Conservation (phyloP, 441 rosid species). For the Populus hybrid region DNA sequence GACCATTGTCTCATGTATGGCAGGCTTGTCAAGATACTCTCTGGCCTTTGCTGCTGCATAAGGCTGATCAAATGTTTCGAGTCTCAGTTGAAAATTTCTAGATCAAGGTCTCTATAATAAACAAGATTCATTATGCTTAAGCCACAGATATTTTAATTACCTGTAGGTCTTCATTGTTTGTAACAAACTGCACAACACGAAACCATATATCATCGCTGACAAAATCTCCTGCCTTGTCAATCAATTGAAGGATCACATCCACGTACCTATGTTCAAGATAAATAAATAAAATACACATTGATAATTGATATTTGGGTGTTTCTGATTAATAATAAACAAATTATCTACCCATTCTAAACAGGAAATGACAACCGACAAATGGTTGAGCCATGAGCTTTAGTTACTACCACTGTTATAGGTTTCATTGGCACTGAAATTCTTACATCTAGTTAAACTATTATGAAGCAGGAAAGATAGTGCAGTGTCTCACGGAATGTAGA, state of each 20-base stretch:
- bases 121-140: conserved; percentile 12
- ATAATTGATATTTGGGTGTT: background rate
- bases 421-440: background rate
- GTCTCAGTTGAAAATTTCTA: conserved; percentile 27
- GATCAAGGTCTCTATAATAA: conserved; percentile 16
- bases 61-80: conserved; percentile 52
- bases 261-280: conserved; percentile 72
- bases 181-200: conserved; percentile 98
- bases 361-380: background rate
- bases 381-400: background rate
- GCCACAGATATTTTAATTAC: conserved; percentile 39
- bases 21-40: conserved; percentile 93
- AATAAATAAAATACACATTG: background rate
- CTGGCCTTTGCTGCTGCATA: conserved; percentile 94
- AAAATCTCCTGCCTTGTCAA: conserved; percentile 99
- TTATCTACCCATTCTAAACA: background rate
- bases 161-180: conserved; percentile 98
- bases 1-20: conserved; percentile 97
- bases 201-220: conserved; percentile 99
- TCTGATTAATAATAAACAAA: background rate
- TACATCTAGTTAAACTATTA: background rate
- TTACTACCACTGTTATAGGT: background rate
- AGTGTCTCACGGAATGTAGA: background rate
- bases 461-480: background rate
- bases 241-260: conserved; percentile 97